Evolutionary conservation across 257 asterid genomes (phyloP), one percentile per base, ranked within the genome.

Genomic region (Solanum dulcamara): DNA sequence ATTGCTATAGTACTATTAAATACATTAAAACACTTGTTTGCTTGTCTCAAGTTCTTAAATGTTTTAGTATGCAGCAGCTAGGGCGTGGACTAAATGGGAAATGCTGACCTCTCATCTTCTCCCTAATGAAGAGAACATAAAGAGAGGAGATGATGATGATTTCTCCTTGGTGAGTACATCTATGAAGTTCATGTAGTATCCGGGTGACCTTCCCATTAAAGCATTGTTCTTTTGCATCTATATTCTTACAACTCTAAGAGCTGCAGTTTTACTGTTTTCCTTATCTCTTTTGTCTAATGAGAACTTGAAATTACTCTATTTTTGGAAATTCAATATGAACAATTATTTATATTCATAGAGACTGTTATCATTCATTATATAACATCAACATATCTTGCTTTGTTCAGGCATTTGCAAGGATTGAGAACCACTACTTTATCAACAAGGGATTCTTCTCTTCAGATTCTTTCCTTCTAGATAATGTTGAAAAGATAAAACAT

Each of bases 31-130:
- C n/a, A 48, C 64, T 28, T 46, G n/a, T 37, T 83, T 81, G 20
- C 79, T 86, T 37, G 40, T 84, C 88, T 87, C 84, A 88, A 83
- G 57, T 59, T 87, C 67, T 86, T 57, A 38, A 68, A 83, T 86
- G 42, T 79, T 89, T 85, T 85, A 96, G 99, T 90, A 88, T 91
- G 97, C 97, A 87, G 99, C 99, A 55, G 96, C 99, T 40, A 91
- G 95, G 87, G 99, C 93, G 77, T 96, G 99, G 99, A 96, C 99
- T 88, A 96, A 88, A 88, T 96, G 99, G 99, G 99, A 96, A 92
- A 92, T 95, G 98, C 88, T 91, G 98, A 95, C 99, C 22, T 96
- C 98, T 84, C 97, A 96, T 90, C 98, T 96, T 89, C 85, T 90
- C 89, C 99, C 98, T 46, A 91, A 94, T 89, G 98, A 95, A 86